Conservation (phyloP, 345 rosid species). For the Moricandia moricandioides region DNA sequence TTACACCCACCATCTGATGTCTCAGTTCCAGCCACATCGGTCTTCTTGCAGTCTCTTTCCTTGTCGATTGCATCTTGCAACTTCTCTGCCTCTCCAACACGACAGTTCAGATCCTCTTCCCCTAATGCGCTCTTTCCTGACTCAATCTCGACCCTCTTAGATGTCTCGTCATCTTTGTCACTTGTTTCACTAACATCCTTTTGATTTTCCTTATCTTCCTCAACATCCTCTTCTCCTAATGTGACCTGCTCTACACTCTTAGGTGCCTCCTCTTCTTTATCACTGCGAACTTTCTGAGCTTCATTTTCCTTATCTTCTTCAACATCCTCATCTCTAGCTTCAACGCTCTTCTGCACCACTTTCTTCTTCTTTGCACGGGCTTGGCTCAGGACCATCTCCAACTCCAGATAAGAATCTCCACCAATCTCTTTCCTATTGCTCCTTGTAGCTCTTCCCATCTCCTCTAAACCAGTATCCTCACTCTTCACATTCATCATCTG, state of each 20-base stretch:
- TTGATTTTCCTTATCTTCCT: no score
- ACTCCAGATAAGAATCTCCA: slow-evolving; percentile 19
- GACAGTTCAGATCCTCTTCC: not conserved
- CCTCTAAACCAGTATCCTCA: slow-evolving; percentile 12
- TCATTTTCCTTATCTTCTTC: slow-evolving; percentile 1
- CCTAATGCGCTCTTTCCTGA: slow-evolving; percentile 2
- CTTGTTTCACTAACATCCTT: not conserved
- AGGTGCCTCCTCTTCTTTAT: not conserved
- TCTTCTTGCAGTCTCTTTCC: not conserved
- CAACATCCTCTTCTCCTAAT: no score
- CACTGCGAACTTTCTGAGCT: not conserved
- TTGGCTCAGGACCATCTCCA: slow-evolving; percentile 25
- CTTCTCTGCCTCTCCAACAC: not conserved
- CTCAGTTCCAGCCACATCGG: slow-evolving; percentile 3
- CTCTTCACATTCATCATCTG: slow-evolving; percentile 11
- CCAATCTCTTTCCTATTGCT: slow-evolving; percentile 33
- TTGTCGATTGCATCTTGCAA: not conserved
- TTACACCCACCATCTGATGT: slow-evolving; percentile 1
- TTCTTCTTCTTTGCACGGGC: slow-evolving; percentile 34
- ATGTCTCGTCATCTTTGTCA: not conserved
- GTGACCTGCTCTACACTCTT: not conserved
- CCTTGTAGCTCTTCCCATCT: slow-evolving; percentile 34
- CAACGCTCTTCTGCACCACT: slow-evolving; percentile 4
- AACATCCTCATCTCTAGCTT: not conserved
- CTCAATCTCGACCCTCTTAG: slow-evolving; percentile 13